Conservation (phyloP, 495 filamentous ascomycete species). For the Penicillium steckii region DNA sequence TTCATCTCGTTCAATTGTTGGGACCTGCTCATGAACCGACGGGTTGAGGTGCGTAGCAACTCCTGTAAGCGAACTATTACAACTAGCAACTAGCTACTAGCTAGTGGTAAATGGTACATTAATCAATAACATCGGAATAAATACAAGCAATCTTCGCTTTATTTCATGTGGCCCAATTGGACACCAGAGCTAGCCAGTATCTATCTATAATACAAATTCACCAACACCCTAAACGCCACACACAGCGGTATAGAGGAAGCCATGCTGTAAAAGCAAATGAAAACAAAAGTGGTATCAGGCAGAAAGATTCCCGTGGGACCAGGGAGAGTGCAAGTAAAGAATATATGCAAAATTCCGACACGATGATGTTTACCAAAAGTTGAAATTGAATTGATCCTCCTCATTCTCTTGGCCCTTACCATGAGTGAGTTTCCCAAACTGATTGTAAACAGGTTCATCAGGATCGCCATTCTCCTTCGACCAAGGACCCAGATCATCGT, state of each 20-base stretch:
- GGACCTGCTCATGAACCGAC: too few species aligned
- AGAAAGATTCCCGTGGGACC: not conserved
- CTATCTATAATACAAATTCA: not conserved
- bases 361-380: not conserved
- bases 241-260: not conserved
- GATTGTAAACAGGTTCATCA: conserved; percentile 55
- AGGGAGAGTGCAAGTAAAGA: not conserved
- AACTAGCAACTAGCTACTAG: too few species aligned
- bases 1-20: too few species aligned
- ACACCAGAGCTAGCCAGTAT: too few species aligned
- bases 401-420: conserved; percentile 30
- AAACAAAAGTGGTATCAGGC: not conserved
- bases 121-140: too few species aligned
- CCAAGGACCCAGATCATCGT: conserved; percentile 40
- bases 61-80: too few species aligned
- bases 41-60: too few species aligned
- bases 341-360: not conserved
- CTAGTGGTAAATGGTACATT: too few species aligned
- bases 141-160: too few species aligned
- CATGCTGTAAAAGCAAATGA: not conserved
- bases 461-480: conserved; percentile 63
- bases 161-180: too few species aligned
- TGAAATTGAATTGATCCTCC: not conserved
- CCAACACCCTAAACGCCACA: not conserved
- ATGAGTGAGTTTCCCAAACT: conserved; percentile 39